phyloP scores from a whole-genome alignment of 345 rosid genomes.

The Melastoma malabathricum region DNA sequence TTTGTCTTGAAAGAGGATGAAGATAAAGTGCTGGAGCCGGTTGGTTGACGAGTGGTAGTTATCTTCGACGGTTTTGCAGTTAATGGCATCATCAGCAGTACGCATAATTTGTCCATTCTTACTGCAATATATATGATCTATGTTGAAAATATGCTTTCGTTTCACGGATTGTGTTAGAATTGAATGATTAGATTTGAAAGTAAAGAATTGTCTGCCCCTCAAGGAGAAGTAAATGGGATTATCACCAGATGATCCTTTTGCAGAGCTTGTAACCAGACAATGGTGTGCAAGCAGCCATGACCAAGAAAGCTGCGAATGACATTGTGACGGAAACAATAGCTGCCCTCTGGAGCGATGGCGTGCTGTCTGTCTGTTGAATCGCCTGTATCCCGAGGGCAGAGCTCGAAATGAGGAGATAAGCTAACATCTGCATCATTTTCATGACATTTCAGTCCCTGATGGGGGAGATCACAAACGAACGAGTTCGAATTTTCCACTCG shows the following conservation, averaged over 20 bases:
- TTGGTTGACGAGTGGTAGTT: neutral
- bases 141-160: too few relatives aligned
- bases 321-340: constrained; percentile 27
- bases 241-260: constrained; percentile 62
- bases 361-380: constrained; percentile 17
- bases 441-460: neutral
- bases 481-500: neutral
- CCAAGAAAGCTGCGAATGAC: constrained; percentile 40
- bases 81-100: too few relatives aligned
- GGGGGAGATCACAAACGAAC: too few relatives aligned
- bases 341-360: constrained; percentile 25
- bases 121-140: too few relatives aligned
- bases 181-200: too few relatives aligned
- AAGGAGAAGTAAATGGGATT: neutral
- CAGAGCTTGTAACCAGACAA: constrained; percentile 77
- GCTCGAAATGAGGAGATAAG: constrained; percentile 57
- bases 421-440: constrained; percentile 24
- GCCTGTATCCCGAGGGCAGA: constrained; percentile 37
- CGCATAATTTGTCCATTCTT: too few relatives aligned
- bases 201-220: neutral
- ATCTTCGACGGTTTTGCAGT: neutral
- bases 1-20: constrained; percentile 42
- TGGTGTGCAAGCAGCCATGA: constrained; percentile 25
- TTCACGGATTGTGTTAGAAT: too few relatives aligned
- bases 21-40: constrained; percentile 17